Percentiles rank a stretch among this genome's conserved stretches.
Evolutionary conservation across 2,329 filamentous ascomycete genomes (phyloP).

Genomic region (Exophiala oligosperma): DNA sequence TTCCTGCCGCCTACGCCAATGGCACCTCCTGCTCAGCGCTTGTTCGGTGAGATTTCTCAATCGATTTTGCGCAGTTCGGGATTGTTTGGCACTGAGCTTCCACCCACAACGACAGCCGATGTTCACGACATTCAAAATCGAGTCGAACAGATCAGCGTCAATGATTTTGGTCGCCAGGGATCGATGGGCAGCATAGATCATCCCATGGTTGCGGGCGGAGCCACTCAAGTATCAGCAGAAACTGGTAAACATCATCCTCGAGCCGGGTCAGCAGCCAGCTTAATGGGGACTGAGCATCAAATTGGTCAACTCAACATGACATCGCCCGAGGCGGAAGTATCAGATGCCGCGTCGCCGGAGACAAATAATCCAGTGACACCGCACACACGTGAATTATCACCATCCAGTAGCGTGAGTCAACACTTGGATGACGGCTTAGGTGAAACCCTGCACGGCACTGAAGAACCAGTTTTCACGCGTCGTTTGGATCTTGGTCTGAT

Average conservation of each 20-base stretch:
- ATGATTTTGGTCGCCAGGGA: conserved; percentile 37
- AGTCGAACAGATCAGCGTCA: conserved; percentile 37
- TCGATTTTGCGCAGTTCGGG: conserved; percentile 57
- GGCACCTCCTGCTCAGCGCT: conserved; percentile 34
- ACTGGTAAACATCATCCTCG: conserved; percentile 36
- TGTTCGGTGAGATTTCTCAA: conserved; percentile 63
- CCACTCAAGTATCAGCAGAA: conserved; percentile 40
- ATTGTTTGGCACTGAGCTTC: conserved; percentile 38
- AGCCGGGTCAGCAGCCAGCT: conserved; percentile 44
- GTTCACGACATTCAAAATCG: conserved; percentile 25
- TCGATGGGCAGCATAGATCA: conserved; percentile 13
- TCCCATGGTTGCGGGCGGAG: conserved; percentile 35
- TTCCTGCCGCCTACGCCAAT: conserved; percentile 32
- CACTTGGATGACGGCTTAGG: conserved; percentile 24
- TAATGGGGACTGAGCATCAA: conserved; percentile 49
- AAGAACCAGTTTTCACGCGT: conserved; percentile 33
- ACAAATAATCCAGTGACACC: conserved; percentile 36
- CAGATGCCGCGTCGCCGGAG: conserved; percentile 34
- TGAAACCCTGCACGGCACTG: conserved; percentile 29
- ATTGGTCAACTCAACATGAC: conserved; percentile 50
- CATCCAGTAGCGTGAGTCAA: conserved; percentile 16
- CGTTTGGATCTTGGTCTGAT: conserved; percentile 40
- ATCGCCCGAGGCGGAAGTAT: conserved; percentile 39
- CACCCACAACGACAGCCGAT: conserved; percentile 3
- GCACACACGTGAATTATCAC: conserved; percentile 34